phyloP scores from a whole-genome alignment of 148 eudicot genomes.

The Heliamphora exappendiculata region DNA sequence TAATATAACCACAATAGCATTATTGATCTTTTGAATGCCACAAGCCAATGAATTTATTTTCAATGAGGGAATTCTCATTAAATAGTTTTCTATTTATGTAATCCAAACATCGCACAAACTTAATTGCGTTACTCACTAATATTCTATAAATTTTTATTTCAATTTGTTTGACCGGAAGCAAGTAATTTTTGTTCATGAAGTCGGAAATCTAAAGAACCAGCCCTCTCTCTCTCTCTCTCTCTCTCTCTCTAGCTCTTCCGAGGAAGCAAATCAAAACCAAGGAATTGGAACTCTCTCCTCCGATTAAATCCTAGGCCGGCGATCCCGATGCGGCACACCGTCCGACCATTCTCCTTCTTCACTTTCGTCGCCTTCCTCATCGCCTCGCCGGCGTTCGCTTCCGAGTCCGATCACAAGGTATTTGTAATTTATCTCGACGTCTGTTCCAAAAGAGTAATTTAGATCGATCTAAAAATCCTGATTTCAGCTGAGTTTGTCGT shows the following conservation, averaged over 20 bases:
- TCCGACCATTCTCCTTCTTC: conserved; percentile 31
- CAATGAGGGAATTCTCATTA: too few species aligned
- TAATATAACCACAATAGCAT: too few species aligned
- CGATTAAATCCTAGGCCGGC: conserved; percentile 23
- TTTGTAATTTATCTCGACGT: not conserved
- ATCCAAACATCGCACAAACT: too few species aligned
- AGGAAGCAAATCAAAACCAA: not conserved
- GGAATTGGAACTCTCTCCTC: not conserved
- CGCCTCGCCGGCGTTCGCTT: conserved; percentile 34
- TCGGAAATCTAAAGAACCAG: not conserved
- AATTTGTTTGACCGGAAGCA: not conserved
- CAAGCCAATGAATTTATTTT: too few species aligned
- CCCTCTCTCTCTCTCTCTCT: conserved; percentile 2
- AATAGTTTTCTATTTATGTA: too few species aligned
- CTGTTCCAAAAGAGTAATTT: not conserved
- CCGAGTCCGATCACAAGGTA: conserved; percentile 82
- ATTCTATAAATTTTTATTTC: too few species aligned
- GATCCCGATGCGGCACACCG: conserved; percentile 33
- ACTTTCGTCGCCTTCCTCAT: conserved; percentile 27
- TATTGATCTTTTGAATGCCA: too few species aligned
- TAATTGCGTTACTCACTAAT: too few species aligned
- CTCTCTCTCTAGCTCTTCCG: not conserved
- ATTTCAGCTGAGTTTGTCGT: not conserved
- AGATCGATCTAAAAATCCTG: conserved; percentile 9
- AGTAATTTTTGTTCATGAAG: not conserved